A percentile compares a stretch with the other conserved stretches of the same genome.
Conservation (phyloP, 768 basidiomycete genomes). For the Russula ochroleuca region DNA sequence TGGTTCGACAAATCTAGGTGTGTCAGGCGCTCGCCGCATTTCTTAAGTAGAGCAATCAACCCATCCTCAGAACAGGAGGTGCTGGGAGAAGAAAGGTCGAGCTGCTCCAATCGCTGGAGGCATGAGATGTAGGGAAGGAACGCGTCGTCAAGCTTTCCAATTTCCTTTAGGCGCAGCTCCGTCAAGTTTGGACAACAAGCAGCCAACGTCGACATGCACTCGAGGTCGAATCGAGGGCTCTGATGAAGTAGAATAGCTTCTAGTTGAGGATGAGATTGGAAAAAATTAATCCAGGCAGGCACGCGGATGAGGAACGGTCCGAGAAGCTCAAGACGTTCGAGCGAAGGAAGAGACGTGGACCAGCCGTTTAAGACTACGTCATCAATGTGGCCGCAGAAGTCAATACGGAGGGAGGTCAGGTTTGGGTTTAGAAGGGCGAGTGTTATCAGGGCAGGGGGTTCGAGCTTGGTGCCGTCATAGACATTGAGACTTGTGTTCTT, state of each 20-base stretch:
- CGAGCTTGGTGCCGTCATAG: slow-evolving; percentile 84
- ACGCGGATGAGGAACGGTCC: slow-evolving; percentile 83
- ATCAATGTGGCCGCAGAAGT: slow-evolving; percentile 81
- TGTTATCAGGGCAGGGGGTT: slow-evolving; percentile 59
- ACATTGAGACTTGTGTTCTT: slow-evolving; percentile 63
- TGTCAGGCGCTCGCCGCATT: slow-evolving; percentile 51
- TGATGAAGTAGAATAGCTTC: slow-evolving; percentile 76
- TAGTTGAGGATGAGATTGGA: slow-evolving; percentile 58
- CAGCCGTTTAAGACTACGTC: slow-evolving; percentile 56
- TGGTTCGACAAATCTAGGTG: slow-evolving; percentile 73
- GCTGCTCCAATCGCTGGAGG: slow-evolving; percentile 45
- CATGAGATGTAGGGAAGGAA: slow-evolving; percentile 53
- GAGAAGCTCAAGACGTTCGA: slow-evolving; percentile 72
- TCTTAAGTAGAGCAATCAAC: slow-evolving; percentile 50
- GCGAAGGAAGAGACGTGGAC: slow-evolving; percentile 55
- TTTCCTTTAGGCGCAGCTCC: slow-evolving; percentile 74
- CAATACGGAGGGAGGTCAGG: slow-evolving; percentile 71
- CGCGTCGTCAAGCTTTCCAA: slow-evolving; percentile 64
- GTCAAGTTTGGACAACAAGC: slow-evolving; percentile 49
- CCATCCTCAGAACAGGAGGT: slow-evolving; percentile 53
- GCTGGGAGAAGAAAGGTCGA: slow-evolving; percentile 69
- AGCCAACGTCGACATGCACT: slow-evolving; percentile 58
- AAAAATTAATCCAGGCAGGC: slow-evolving; percentile 70
- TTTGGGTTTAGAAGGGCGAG: slow-evolving; percentile 82
- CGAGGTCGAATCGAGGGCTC: slow-evolving; percentile 78